These are phyloP conservation scores for Fusarium acutatum DNA, from an alignment of 2,329 filamentous ascomycete species.

Conservation along the genomic window DNA sequence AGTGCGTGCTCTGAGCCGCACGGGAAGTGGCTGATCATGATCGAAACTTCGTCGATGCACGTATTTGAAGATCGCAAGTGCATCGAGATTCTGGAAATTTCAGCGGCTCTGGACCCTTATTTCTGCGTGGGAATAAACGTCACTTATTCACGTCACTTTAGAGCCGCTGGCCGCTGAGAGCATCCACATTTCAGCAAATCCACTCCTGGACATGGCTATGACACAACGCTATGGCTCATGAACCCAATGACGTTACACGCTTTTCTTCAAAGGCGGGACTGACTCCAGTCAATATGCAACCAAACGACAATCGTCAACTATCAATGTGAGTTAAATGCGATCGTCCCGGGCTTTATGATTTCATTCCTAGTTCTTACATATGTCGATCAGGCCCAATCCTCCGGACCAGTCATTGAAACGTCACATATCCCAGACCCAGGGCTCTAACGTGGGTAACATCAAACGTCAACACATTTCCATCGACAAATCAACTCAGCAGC, in stretches of 20 bases:
- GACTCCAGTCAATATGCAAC: constrained; percentile 31
- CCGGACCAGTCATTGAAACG: constrained; percentile 25
- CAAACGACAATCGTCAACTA: constrained; percentile 16
- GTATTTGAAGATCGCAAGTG: constrained; percentile 9
- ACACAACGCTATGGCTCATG: constrained; percentile 25
- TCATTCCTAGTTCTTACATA: constrained; percentile 24
- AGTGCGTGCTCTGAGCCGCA: constrained; percentile 12
- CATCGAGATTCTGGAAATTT: constrained; percentile 30
- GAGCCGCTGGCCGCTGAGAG: constrained; percentile 15
- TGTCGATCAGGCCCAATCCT: constrained; percentile 22
- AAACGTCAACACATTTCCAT: constrained; percentile 22
- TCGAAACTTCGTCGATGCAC: neutral
- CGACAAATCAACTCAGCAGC: constrained; percentile 10
- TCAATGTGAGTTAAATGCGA: constrained; percentile 25
- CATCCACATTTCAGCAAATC: constrained; percentile 32
- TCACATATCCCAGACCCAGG: constrained; percentile 9
- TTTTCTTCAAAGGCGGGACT: constrained; percentile 19
- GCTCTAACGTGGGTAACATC: neutral
- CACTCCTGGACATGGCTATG: constrained; percentile 27
- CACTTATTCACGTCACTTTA: constrained; percentile 19
- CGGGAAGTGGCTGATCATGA: constrained; percentile 22
- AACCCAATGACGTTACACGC: constrained; percentile 33
- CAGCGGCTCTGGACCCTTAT: neutral
- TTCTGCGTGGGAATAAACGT: constrained; percentile 22
- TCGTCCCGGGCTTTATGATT: constrained; percentile 22